Evolutionary conservation across 2,329 filamentous ascomycete genomes (phyloP), one percentile per base, ranked within the genome.

Genomic region (Xylaria sp.): DNA sequence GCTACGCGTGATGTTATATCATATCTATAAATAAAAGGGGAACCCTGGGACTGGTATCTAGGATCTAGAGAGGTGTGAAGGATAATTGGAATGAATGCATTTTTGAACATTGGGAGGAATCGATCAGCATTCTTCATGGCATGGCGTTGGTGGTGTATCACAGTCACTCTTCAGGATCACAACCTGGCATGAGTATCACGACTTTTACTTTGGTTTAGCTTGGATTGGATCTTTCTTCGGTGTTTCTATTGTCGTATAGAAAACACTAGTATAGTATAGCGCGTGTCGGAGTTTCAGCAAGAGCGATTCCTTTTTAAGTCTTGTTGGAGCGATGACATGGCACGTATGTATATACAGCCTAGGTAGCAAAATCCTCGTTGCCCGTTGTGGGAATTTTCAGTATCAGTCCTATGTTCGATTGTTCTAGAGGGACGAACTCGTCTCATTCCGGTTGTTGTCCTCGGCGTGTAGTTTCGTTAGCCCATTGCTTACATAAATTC

Each of bases 61-160:
- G 58, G 61, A 59, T 66, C 48, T 59, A 63, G 31, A 49, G 33
- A 40, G 15, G 33, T 17, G 38, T 5, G 36, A 15, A 17, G n/a
- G 7, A 46, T 53, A 23, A 59, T 20, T 56, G 57, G 26, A 59
- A 51, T 33, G 38, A 51, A 60, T 23, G 54, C 59, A 62, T 65
- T 66, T 65, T 66, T 70, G 42, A 51, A 59, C 59, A 69, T 57
- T 11, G 58, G 40, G 40, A 59, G 58, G 56, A 56, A 65, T 56
- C 31, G n/a, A 54, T 60, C 11, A n/a, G 56, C 65, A 63, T 63
- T 71, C 59, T 60, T 66, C 64, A 68, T 51, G 70, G 70, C 70
- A 59, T 66, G 70, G 70, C 70, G 70, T 70, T 70, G 63, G 65
- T 40, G 67, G 65, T 42, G 33, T 66, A 31, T 65, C 44, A 51